phyloP scores from a whole-genome alignment of 129 eudicot species.

The Lactuca sativa region DNA sequence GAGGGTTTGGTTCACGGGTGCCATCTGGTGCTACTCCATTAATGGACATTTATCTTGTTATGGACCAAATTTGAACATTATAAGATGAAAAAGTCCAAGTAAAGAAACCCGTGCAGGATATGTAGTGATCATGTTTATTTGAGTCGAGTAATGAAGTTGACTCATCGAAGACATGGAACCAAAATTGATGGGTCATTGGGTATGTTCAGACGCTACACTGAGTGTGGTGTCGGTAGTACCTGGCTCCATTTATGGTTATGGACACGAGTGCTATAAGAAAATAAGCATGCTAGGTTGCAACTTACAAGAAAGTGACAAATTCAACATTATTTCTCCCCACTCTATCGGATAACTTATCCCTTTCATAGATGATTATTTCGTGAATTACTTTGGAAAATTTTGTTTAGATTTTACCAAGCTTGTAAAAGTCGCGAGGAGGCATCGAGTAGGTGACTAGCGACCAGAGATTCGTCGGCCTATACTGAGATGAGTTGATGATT shows the following conservation, averaged over 20 bases:
- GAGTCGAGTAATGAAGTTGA: background rate
- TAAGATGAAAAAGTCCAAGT: too few relatives aligned
- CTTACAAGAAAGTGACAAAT: slow-evolving; percentile 21
- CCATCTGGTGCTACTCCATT: slow-evolving; percentile 21
- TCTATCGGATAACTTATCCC: background rate
- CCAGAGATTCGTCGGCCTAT: too few relatives aligned
- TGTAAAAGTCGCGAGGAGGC: too few relatives aligned
- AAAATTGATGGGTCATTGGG: slow-evolving; percentile 18
- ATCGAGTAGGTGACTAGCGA: too few relatives aligned
- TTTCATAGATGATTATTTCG: background rate
- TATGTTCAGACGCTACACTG: slow-evolving; percentile 15
- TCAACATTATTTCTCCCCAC: slow-evolving; percentile 5
- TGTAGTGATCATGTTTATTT: background rate
- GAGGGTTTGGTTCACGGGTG: slow-evolving; percentile 23
- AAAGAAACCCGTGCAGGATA: background rate
- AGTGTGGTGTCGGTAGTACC: slow-evolving; percentile 25
- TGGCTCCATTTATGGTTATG: slow-evolving; percentile 26
- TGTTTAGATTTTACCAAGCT: too few relatives aligned
- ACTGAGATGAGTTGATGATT: too few relatives aligned
- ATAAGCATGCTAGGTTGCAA: slow-evolving; percentile 15
- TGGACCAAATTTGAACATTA: slow-evolving; percentile 1
- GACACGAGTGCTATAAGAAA: slow-evolving; percentile 14
- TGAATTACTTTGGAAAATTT: too few relatives aligned
- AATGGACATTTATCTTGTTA: slow-evolving; percentile 1
- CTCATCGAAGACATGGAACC: slow-evolving; percentile 1